These are phyloP conservation scores for Prototheca wickerhamii DNA, from an alignment of 163 green algal species.

Conservation along the genomic window DNA sequence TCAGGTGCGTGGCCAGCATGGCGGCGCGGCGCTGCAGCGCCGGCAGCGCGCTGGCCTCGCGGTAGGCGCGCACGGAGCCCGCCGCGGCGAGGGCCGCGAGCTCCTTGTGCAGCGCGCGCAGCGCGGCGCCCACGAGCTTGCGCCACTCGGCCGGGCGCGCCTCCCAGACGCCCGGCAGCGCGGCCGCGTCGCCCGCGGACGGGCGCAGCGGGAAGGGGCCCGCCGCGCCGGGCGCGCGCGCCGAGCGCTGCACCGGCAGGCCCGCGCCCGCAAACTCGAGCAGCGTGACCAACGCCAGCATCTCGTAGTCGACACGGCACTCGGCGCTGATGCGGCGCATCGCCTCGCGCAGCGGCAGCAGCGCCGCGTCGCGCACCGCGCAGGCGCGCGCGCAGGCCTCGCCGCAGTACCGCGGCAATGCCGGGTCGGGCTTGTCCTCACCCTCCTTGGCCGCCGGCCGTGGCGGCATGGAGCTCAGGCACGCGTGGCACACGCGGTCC, in stretches of 20 bases:
- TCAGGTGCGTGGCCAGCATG: constrained; percentile 6
- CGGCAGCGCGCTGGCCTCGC: constrained; percentile 1
- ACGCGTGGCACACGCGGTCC: constrained; percentile 9
- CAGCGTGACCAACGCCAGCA: constrained; percentile 21
- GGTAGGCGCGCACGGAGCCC: constrained; percentile 15
- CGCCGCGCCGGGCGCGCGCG: neutral
- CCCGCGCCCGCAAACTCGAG: constrained; percentile 4
- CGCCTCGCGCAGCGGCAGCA: constrained; percentile 10
- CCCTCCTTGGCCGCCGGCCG: neutral
- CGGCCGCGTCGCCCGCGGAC: constrained; percentile 6
- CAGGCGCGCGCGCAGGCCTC: constrained; percentile 3
- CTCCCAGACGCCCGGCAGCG: constrained; percentile 15
- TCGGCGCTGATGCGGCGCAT: constrained; percentile 13
- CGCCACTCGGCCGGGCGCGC: constrained; percentile 17
- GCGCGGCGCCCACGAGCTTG: constrained; percentile 10
- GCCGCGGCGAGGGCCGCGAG: constrained; percentile 13
- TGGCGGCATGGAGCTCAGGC: constrained; percentile 1
- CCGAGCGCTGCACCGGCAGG: constrained; percentile 2
- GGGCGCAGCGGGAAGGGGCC: neutral
- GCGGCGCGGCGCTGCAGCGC: constrained; percentile 17
- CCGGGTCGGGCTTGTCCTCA: constrained; percentile 11
- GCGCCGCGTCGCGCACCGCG: constrained; percentile 7
- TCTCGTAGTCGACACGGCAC: constrained; percentile 14
- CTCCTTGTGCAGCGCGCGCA: constrained; percentile 23
- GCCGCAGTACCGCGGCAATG: constrained; percentile 24